Evolutionary conservation across 2,329 filamentous ascomycete species (phyloP).

Genomic region (Aureobasidium uvarum): DNA sequence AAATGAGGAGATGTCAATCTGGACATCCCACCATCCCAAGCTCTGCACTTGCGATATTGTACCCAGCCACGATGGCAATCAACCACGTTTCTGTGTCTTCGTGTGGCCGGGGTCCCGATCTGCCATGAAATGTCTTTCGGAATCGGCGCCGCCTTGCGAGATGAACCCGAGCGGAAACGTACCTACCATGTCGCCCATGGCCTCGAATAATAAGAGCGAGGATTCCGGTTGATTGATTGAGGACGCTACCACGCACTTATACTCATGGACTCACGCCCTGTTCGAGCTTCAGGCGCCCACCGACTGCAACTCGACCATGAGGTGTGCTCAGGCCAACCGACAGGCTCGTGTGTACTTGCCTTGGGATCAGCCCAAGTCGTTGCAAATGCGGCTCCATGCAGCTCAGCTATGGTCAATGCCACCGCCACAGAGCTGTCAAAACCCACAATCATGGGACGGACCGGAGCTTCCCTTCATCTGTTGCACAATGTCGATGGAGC

Average conservation of each 20-base stretch:
- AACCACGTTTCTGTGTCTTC: background rate
- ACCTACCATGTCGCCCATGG: background rate
- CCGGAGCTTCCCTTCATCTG: background rate
- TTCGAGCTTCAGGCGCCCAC: background rate
- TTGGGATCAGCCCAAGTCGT: background rate
- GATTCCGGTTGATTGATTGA: background rate
- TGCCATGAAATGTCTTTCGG: background rate
- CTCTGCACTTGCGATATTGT: background rate
- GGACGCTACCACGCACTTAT: background rate
- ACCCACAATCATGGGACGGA: constrained; percentile 9
- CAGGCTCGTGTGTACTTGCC: background rate
- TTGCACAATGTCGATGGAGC: background rate
- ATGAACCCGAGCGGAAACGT: background rate
- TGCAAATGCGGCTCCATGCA: constrained; percentile 1
- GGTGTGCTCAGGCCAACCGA: background rate
- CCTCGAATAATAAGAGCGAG: background rate
- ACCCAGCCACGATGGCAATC: background rate
- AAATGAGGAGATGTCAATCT: background rate
- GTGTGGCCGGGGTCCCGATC: background rate
- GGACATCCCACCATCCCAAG: background rate
- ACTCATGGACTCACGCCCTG: background rate
- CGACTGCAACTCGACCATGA: background rate
- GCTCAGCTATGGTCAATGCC: background rate
- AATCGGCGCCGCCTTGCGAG: background rate
- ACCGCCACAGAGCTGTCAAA: constrained; percentile 12